Conservation (phyloP, 805 yeast species). For the Huiozyma sinensis region DNA sequence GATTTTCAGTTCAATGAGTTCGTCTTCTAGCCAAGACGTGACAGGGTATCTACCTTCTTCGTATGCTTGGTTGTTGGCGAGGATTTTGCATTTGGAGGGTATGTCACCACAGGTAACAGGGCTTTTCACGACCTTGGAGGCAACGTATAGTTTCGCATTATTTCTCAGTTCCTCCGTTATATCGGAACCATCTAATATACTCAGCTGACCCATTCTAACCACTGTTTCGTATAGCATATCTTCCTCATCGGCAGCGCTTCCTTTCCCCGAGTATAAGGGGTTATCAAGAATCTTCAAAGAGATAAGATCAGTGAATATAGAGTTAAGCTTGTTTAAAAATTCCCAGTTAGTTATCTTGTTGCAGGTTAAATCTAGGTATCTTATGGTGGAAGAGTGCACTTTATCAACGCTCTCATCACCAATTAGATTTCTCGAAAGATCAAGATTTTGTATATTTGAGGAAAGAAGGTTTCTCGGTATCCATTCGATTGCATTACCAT, state of each 20-base stretch:
- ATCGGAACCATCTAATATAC: conserved; percentile 46
- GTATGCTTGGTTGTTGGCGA: conserved; percentile 29
- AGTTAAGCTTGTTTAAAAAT: conserved; percentile 35
- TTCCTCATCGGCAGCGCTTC: conserved; percentile 2
- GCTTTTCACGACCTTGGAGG: conserved; percentile 35
- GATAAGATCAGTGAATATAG: conserved; percentile 32
- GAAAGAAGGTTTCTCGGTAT: conserved; percentile 6
- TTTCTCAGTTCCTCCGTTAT: conserved; percentile 38
- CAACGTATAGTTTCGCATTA: conserved; percentile 61
- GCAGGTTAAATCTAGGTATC: conserved; percentile 39
- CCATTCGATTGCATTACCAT: conserved; percentile 8
- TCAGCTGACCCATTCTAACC: conserved; percentile 34
- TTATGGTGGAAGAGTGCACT: conserved; percentile 4
- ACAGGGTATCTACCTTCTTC: neutral
- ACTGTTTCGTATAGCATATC: conserved; percentile 29
- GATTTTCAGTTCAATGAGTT: conserved; percentile 7
- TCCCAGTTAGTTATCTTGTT: conserved; percentile 41
- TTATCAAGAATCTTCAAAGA: conserved; percentile 43
- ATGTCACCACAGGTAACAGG: conserved; percentile 18
- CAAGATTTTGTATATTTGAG: conserved; percentile 3
- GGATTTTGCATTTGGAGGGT: conserved; percentile 32
- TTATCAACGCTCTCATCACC: neutral
- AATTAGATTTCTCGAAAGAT: conserved; percentile 8
- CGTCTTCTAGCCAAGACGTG: conserved; percentile 8
- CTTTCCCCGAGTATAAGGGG: conserved; percentile 31